phyloP scores from a whole-genome alignment of 2,329 filamentous ascomycete species.

The Aschersonia sp. region DNA sequence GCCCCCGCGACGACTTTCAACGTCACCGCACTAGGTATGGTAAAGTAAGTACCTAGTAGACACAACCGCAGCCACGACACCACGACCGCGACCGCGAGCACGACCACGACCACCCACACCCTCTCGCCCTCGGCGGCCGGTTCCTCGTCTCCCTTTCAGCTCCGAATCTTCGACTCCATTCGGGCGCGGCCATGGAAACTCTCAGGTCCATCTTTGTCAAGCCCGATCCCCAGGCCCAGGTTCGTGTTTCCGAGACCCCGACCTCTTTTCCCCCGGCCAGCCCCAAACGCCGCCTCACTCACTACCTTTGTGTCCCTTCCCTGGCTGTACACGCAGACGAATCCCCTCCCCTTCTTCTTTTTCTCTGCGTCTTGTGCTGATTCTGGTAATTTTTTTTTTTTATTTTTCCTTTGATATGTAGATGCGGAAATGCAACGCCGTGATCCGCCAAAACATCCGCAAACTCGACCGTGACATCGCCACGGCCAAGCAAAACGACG shows the following conservation, averaged over 20 bases:
- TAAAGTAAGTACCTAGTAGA: neutral
- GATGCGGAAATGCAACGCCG: conserved; percentile 88
- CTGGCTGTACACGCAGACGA: neutral
- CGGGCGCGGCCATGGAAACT: conserved; percentile 54
- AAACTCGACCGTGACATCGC: conserved; percentile 89
- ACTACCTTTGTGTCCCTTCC: neutral
- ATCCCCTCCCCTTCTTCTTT: too few relatives aligned
- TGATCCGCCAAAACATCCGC: conserved; percentile 80
- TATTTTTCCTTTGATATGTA: conserved; percentile 28
- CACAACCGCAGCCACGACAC: neutral
- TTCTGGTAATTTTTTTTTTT: too few relatives aligned
- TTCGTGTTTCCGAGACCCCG: conserved; percentile 20
- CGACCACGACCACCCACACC: neutral
- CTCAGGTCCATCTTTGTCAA: conserved; percentile 78
- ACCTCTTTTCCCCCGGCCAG: conserved; percentile 7
- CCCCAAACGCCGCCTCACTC: neutral
- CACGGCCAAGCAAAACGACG: conserved; percentile 62
- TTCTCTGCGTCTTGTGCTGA: too few relatives aligned
- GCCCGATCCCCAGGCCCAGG: conserved; percentile 86
- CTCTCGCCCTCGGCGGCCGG: too few relatives aligned
- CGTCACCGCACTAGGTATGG: neutral
- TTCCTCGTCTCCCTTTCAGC: neutral
- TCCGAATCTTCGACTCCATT: conserved; percentile 4
- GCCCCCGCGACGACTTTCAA: neutral
- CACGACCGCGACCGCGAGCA: neutral